Conservation (phyloP, 805 yeast species). For the Kazachstania psychrophila region DNA sequence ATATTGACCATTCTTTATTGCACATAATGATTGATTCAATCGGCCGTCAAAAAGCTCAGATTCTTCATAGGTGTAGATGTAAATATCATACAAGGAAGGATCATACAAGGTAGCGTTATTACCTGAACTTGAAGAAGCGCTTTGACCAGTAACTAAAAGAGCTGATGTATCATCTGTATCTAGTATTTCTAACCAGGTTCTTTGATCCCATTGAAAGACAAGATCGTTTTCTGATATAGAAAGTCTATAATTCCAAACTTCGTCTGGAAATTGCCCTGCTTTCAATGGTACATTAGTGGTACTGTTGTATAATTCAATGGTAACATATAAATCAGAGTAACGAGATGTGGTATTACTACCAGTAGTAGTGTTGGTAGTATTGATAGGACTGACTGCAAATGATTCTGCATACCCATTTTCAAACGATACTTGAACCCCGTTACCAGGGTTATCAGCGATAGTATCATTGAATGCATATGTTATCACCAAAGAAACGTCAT, state of each 20-base stretch:
- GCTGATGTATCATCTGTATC: constrained; percentile 68
- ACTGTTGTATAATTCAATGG: constrained; percentile 18
- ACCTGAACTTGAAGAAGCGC: constrained; percentile 29
- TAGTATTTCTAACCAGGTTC: constrained; percentile 45
- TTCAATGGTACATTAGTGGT: constrained; percentile 13
- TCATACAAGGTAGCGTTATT: constrained; percentile 19
- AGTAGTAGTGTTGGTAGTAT: constrained; percentile 3
- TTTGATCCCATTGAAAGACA: constrained; percentile 60
- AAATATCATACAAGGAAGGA: constrained; percentile 30
- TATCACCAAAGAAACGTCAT: constrained; percentile 15
- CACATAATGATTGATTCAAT: constrained; percentile 60
- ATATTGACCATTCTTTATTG: constrained; percentile 46
- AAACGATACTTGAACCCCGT: constrained; percentile 12
- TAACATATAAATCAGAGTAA: constrained; percentile 21
- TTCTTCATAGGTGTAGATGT: constrained; percentile 39
- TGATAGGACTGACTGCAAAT: constrained; percentile 22
- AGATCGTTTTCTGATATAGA: constrained; percentile 57
- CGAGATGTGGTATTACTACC: constrained; percentile 12
- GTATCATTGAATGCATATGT: constrained; percentile 24
- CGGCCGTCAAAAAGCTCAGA: constrained; percentile 27
- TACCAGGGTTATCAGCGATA: constrained; percentile 10
- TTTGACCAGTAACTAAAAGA: constrained; percentile 50
- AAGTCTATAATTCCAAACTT: constrained; percentile 51
- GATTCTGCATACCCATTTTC: constrained; percentile 25
- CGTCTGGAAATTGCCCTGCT: neutral